phyloP scores from a whole-genome alignment of 2,329 filamentous ascomycete species.

The Sarocladium brachiariae region DNA sequence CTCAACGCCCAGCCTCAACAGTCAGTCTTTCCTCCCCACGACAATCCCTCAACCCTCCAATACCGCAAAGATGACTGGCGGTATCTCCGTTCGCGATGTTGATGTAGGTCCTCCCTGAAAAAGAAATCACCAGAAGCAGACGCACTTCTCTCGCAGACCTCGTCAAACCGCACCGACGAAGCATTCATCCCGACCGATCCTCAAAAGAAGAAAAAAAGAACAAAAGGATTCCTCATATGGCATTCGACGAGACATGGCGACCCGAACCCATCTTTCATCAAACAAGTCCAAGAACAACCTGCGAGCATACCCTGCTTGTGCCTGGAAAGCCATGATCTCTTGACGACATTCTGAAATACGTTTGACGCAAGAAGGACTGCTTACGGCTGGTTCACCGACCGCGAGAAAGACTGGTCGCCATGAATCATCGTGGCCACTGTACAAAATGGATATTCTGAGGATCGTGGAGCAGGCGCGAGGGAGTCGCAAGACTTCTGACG shows the following conservation, averaged over 20 bases:
- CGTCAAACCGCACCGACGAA: slow-evolving; percentile 13
- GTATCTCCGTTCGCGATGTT: slow-evolving; percentile 78
- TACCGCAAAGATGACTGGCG: slow-evolving; percentile 70
- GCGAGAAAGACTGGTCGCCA: slow-evolving; percentile 14
- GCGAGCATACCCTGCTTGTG: not conserved
- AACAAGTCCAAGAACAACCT: not conserved
- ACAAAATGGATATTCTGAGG: not conserved
- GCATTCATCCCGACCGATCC: not conserved
- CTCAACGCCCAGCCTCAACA: slow-evolving; percentile 23
- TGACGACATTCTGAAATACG: slow-evolving; percentile 9
- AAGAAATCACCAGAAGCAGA: slow-evolving; percentile 17
- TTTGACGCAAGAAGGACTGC: slow-evolving; percentile 7
- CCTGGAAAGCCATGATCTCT: not conserved
- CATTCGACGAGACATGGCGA: not conserved
- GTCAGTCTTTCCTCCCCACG: slow-evolving; percentile 18
- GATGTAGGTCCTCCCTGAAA: slow-evolving; percentile 55
- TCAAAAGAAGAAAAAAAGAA: not conserved
- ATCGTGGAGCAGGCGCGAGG: slow-evolving; percentile 59
- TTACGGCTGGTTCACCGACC: slow-evolving; percentile 11
- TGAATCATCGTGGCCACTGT: not conserved
- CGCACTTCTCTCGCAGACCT: slow-evolving; percentile 16
- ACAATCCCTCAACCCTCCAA: slow-evolving; percentile 21
- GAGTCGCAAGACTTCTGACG: slow-evolving; percentile 66
- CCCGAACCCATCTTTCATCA: not conserved
- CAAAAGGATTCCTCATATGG: not conserved